A percentile compares a stretch with the other conserved stretches of the same genome.
Conservation (phyloP, 345 rosid species). For the Dipteronia sinensis region DNA sequence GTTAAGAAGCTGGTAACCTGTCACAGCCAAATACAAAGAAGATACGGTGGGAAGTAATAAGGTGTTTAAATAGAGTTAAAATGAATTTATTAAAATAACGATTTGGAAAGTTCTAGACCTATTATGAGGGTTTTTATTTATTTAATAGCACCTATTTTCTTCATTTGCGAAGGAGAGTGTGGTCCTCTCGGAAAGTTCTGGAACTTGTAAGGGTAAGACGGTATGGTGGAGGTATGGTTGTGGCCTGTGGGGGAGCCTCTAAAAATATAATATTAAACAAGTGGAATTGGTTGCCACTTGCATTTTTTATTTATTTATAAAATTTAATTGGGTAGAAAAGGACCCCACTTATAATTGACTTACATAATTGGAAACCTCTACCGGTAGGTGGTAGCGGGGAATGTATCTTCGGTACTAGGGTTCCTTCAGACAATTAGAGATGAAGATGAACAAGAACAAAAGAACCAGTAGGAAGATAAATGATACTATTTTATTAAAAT, state of each 20-base stretch:
- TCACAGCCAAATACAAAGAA: slow-evolving; percentile 17
- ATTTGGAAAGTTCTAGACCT: slow-evolving; percentile 46
- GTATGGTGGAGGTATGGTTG: slow-evolving; percentile 13
- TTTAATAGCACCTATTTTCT: neutral
- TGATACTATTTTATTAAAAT: too few relatives aligned
- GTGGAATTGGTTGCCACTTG: neutral
- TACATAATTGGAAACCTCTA: too few relatives aligned
- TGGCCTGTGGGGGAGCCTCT: slow-evolving; percentile 4
- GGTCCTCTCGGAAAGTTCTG: slow-evolving; percentile 44
- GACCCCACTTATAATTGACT: too few relatives aligned
- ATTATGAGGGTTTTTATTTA: neutral
- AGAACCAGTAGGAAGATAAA: too few relatives aligned
- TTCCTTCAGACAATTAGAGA: too few relatives aligned
- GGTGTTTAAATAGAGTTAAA: slow-evolving; percentile 9
- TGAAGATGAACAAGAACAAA: too few relatives aligned
- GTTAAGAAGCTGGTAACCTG: slow-evolving; percentile 11
- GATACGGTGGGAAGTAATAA: slow-evolving; percentile 2
- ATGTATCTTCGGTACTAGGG: too few relatives aligned
- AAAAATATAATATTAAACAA: neutral
- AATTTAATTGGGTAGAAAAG: too few relatives aligned
- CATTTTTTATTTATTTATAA: too few relatives aligned
- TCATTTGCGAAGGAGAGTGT: neutral
- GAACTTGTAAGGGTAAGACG: slow-evolving; percentile 29
- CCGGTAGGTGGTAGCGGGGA: too few relatives aligned
- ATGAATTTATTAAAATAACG: slow-evolving; percentile 15